Conservation (phyloP, 2,329 filamentous ascomycete species). For the Juglanconis oblonga region DNA sequence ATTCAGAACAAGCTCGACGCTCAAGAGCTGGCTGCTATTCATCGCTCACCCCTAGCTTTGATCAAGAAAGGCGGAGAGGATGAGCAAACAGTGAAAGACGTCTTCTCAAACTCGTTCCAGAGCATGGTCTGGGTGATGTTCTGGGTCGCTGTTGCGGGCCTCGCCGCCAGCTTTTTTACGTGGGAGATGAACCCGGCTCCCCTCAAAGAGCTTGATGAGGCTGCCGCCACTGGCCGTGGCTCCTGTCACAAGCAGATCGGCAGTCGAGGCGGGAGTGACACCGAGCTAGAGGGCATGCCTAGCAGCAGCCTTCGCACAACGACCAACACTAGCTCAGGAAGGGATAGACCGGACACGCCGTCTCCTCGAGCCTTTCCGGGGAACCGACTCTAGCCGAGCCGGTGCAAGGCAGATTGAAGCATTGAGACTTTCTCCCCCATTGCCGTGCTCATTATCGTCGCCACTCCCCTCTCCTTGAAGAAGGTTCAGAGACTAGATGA, state of each 20-base stretch:
- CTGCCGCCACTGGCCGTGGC: conserved; percentile 18
- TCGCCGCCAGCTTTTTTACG: conserved; percentile 41
- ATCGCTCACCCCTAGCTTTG: conserved; percentile 41
- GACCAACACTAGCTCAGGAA: background rate
- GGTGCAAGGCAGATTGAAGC: background rate
- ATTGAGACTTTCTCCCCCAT: background rate
- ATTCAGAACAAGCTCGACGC: conserved; percentile 28
- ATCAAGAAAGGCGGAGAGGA: conserved; percentile 32
- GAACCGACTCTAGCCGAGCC: background rate
- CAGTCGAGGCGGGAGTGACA: conserved; percentile 22
- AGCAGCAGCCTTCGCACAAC: conserved; percentile 1
- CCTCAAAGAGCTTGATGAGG: conserved; percentile 25
- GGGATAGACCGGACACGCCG: background rate
- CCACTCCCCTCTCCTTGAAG: background rate
- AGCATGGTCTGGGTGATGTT: conserved; percentile 46
- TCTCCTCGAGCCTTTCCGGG: background rate
- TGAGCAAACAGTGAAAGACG: conserved; percentile 33
- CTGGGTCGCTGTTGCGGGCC: conserved; percentile 39
- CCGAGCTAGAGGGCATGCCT: conserved; percentile 28
- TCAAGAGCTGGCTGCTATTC: conserved; percentile 39
- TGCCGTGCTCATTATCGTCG: background rate
- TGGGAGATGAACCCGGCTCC: conserved; percentile 38
- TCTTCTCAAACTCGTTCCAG: conserved; percentile 45
- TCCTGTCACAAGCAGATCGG: conserved; percentile 8
- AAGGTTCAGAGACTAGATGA: too few relatives aligned